phyloP scores from a whole-genome alignment of 345 rosid genomes.

The Gossypium rotundifolium region DNA sequence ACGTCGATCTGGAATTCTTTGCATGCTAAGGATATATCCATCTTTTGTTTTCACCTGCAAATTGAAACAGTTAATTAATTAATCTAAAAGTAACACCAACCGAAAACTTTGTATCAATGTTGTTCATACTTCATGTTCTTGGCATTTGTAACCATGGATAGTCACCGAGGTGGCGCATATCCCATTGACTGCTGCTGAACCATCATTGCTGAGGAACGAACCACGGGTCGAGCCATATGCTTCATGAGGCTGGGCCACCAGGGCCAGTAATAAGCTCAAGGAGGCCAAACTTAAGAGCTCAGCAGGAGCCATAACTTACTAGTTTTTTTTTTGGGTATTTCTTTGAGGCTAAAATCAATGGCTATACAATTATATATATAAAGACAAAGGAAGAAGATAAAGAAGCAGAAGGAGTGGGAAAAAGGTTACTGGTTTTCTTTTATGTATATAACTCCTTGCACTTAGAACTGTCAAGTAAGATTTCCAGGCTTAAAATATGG shows the following conservation, averaged over 20 bases:
- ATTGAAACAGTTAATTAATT: neutral
- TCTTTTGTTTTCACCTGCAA: slow-evolving; percentile 63
- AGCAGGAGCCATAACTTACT: slow-evolving; percentile 11
- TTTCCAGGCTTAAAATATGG: neutral
- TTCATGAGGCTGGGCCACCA: slow-evolving; percentile 17
- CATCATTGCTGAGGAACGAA: neutral
- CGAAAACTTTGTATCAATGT: neutral
- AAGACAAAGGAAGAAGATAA: neutral
- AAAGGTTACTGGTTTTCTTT: neutral
- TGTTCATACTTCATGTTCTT: slow-evolving; percentile 61
- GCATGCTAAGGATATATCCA: slow-evolving; percentile 70
- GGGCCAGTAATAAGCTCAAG: slow-evolving; percentile 15
- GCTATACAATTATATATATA: neutral
- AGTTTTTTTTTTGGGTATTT: neutral
- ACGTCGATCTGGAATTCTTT: slow-evolving; percentile 70
- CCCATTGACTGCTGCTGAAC: slow-evolving; percentile 28
- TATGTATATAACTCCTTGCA: neutral
- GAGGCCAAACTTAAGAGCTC: slow-evolving; percentile 9
- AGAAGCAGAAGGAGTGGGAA: neutral
- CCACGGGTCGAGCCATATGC: slow-evolving; percentile 27
- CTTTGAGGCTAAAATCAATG: neutral
- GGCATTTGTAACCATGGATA: slow-evolving; percentile 72
- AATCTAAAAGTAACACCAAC: neutral
- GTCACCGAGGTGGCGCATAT: slow-evolving; percentile 63
- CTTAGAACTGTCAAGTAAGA: neutral